Base-by-base conservation (phyloP, 2,329 filamentous ascomycete species). In the Trichophyton verrucosum region DNA sequence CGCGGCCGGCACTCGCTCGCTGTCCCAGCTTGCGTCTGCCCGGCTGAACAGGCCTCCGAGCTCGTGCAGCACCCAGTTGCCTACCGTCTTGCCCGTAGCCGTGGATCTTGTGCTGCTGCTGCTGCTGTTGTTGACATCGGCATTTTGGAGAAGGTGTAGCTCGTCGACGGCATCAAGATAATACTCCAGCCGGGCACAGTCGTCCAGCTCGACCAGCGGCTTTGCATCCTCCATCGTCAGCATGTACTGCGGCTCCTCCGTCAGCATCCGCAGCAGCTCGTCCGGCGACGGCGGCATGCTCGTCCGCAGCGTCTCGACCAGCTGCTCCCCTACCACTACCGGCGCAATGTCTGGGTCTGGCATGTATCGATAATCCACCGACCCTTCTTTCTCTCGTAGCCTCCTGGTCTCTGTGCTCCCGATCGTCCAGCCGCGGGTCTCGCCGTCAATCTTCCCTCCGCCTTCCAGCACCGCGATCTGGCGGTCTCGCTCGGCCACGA, bases 281-380 rank as follows among this genome's bases (percentile, higher is more conserved):
- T 96, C 91, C 0, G 91, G 90, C 8, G 88, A 77, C 22, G 82
- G 78, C 3, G 89, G 88, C 62, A 96, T 75, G 0, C 80, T 86
- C 0, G 73, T 66, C 20, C 74, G 75, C 13, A 97, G 77, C 64
- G 86, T 78, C 3, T 78, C 69, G 3, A 96, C 77, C 0, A 97
- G 78, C 61, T 88, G 85, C 62, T 76, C 70, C 6, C 85, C 85
- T 63, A 99, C 87, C 1, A 91, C 71, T 1, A 99, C 78, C 1
- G 94, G 90, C 0, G 83, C 81, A 13, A 99, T 80, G 70, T 99
- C 94, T 3, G 94, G 89, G 71, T 99, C 94, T 0, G 94, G 92
- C 92, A 99, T 97, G 71, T 99, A 99, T 47, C 94, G 82, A 73
- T 99, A 99, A 73, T 99, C 94, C 4, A 97, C 91, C 70, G 96